Evolutionary conservation across 1,139 yeast genomes (phyloP).

Genomic region (Hansenula sp.): DNA sequence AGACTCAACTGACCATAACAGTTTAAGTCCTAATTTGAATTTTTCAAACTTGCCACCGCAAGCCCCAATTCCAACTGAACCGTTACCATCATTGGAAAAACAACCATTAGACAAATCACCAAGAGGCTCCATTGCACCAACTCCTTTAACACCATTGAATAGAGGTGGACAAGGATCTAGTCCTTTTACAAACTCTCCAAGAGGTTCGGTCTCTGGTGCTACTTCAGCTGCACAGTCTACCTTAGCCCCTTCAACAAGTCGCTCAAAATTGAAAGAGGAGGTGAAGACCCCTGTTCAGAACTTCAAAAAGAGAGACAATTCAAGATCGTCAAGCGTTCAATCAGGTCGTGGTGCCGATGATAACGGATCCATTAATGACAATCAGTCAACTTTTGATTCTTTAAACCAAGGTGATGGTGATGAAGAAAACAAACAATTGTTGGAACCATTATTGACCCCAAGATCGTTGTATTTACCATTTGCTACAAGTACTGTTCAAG

Average conservation of each 20-base stretch:
- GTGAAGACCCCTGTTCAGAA: constrained; percentile 15
- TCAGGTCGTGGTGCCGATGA: constrained; percentile 9
- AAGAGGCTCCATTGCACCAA: constrained; percentile 5
- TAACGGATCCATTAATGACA: constrained; percentile 6
- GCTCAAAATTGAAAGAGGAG: constrained; percentile 15
- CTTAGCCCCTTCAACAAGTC: background rate
- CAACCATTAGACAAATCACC: constrained; percentile 29
- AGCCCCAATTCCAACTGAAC: constrained; percentile 50
- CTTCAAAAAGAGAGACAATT: constrained; percentile 15
- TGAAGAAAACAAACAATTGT: constrained; percentile 20
- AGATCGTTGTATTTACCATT: constrained; percentile 67
- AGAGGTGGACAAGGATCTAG: constrained; percentile 35
- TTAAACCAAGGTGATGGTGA: constrained; percentile 6
- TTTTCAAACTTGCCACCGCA: constrained; percentile 47
- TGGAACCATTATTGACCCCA: constrained; percentile 62
- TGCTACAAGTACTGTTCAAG: constrained; percentile 54
- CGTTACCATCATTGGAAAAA: constrained; percentile 37
- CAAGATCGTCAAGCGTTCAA: constrained; percentile 17
- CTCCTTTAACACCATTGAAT: constrained; percentile 13
- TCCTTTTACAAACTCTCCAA: constrained; percentile 42
- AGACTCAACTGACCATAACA: background rate
- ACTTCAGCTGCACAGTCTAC: constrained; percentile 7
- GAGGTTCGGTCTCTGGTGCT: constrained; percentile 34
- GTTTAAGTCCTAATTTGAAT: constrained; percentile 10
- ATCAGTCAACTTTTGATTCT: constrained; percentile 12